Base-by-base conservation (phyloP, 441 rosid genomes). In the Aquilaria agallochum region DNA sequence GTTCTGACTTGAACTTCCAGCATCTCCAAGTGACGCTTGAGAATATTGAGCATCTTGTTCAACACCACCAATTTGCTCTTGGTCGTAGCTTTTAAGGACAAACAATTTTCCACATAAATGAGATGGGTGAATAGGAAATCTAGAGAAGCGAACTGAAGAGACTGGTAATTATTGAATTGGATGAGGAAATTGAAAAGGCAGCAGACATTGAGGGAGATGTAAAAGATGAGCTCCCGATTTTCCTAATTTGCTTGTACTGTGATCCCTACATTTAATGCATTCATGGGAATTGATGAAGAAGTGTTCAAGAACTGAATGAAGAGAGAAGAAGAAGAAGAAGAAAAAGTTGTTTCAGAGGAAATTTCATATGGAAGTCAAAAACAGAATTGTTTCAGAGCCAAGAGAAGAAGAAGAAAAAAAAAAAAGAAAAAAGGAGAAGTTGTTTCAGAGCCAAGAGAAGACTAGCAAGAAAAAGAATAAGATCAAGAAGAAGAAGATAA, bases 201-300 rank as follows among this genome's bases (percentile, higher is more conserved):
- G 71, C 96, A 95, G 66, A 95, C 89, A 70, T 92, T 95, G 71
- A 88, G 99, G 72, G 97, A 90, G 65, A 92, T 87, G 66, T 92
- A 88, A 66, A 98, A 95, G 60, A 95, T 90, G 66, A 95, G 92
- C 65, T 95, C 99, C 54, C 98, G 87, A 78, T 92, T 95, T 72
- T 92, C 99, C 99, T 97, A 95, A 74, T 95, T 98, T 2, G 98
- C 97, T 75, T 95, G 99, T 47, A 95, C 99, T 5, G 98, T 98
- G 30, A 92, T 95, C 66, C 99, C 99, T 11, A 95, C 98, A 64
- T 92, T 92, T 6, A 92, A 95, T 5, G 97, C 98, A 76, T 90
- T 92, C 20, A 96, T 92, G 52, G 88, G 84, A 34, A 98, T 97
- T 74, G 27, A 20, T 20, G 27, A 20, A 20, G 1, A 20, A 0